Conservation (phyloP, 805 yeast species). For the Peterozyma xylosa region DNA sequence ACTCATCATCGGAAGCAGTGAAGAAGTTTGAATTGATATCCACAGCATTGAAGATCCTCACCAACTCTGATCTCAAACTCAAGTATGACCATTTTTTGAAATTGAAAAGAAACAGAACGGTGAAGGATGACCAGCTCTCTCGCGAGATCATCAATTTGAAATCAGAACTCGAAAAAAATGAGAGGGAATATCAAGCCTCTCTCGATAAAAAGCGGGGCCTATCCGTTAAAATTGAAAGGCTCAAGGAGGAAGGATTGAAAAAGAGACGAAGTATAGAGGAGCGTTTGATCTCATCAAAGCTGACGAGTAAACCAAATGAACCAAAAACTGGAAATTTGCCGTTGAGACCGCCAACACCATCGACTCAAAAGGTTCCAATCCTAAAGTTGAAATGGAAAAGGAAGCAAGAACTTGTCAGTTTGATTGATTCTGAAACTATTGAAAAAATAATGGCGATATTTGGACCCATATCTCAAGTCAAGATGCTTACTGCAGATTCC, state of each 20-base stretch:
- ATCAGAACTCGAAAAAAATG: constrained; percentile 22
- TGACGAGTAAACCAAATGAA: background rate
- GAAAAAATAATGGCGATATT: constrained; percentile 34
- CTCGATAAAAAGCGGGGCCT: constrained; percentile 3
- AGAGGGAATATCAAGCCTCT: constrained; percentile 17
- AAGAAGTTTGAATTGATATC: constrained; percentile 19
- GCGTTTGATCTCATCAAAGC: background rate
- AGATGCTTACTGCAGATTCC: constrained; percentile 7
- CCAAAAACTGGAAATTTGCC: background rate
- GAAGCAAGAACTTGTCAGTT: constrained; percentile 24
- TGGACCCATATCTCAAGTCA: constrained; percentile 26
- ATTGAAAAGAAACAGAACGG: background rate
- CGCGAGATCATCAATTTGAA: constrained; percentile 13
- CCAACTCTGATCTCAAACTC: constrained; percentile 10
- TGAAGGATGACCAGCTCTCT: constrained; percentile 6
- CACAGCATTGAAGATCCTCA: constrained; percentile 18
- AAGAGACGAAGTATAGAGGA: constrained; percentile 8
- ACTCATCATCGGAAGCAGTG: constrained; percentile 18
- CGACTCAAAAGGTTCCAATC: background rate
- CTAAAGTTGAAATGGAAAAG: constrained; percentile 36
- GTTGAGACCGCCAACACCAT: background rate
- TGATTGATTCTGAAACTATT: constrained; percentile 25
- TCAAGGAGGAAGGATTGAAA: constrained; percentile 13
- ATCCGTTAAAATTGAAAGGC: constrained; percentile 11
- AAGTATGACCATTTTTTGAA: constrained; percentile 16